A percentile compares a stretch with the other conserved stretches of the same genome.
Conservation (phyloP, 225 moss, liverwort and hornwort genomes). For the Pseudisothecium myosuroides region DNA sequence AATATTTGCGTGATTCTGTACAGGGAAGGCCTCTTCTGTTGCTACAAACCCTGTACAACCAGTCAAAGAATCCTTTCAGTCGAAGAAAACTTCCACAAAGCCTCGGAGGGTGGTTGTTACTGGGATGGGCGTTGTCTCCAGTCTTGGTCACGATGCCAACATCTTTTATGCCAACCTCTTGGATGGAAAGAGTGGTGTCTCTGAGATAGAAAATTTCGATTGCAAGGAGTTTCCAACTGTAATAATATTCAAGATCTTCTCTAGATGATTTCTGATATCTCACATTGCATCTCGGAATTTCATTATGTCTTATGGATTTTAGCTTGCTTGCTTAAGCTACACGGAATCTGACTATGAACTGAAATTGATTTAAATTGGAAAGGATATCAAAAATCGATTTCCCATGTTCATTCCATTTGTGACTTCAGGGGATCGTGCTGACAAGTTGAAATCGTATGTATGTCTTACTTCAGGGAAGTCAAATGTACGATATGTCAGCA, state of each 20-base stretch:
- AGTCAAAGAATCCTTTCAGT: slow-evolving; percentile 46
- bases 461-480: background rate
- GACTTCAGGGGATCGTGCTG: background rate
- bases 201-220: slow-evolving; percentile 77
- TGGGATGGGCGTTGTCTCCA: slow-evolving; percentile 89
- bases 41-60: slow-evolving; percentile 62
- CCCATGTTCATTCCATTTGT: background rate
- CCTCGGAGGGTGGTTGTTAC: slow-evolving; percentile 82
- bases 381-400: background rate
- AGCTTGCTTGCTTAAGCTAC: background rate
- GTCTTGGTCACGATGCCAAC: slow-evolving; percentile 73
- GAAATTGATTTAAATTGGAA: background rate
- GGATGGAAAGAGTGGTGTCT: slow-evolving; percentile 71
- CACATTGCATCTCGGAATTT: background rate
- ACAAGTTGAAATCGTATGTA: background rate
- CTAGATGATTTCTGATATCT: background rate
- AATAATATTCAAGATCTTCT: slow-evolving; percentile 3
- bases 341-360: background rate
- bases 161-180: slow-evolving; percentile 76
- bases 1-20: background rate
- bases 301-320: background rate
- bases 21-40: slow-evolving; percentile 70
- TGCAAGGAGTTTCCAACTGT: slow-evolving; percentile 91
- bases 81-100: slow-evolving; percentile 57
- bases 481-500: background rate